Base-by-base conservation (phyloP, 768 basidiomycete species). In the Boletellus sp. region DNA sequence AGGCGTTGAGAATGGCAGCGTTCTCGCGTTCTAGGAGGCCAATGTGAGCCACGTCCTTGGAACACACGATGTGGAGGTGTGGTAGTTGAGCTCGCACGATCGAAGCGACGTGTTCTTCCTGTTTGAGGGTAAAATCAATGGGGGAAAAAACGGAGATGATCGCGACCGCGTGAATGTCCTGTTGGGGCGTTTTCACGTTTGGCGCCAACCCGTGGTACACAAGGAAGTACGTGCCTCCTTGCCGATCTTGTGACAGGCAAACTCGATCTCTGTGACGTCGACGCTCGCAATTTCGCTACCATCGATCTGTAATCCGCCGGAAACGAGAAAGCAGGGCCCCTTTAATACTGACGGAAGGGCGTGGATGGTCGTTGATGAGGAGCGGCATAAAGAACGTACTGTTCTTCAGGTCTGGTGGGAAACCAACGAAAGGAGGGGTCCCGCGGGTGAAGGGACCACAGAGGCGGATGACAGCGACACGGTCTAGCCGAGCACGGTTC, bases 11-110 rank as follows among this genome's bases (percentile, higher is more conserved):
- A 52, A 86, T 84, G 13, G 81, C 66, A 0, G 85, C 84, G 48
- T 86, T 85, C 60, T 85, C 84, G 38, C 84, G 74, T 54, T 83
- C 80, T 15, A 84, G 65, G 44, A 85, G 70, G 31, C 81, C 80
- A 20, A 83, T 70, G 58, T 78, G 77, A 8, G 76, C 81, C 36
- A 82, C 81, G 46, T 80, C 75, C 42, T 77, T 76, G 23, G 79
- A 78, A 43, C 77, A 76, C 36, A 81, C 76, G 42, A 83, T 67
- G 46, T 80, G 72, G 38, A 72, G 65, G 41, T 68, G 64, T 9
- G 65, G 63, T 33, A 78, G 69, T 33, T 73, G 63, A 20, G 66
- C 69, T 8, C 58, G 60, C 13, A 81, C 60, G 60, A 79, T 72
- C 4, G 68, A 63, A 46, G 68, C 68, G 28, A 76, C 80, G 17